Conservation (phyloP, 768 basidiomycete genomes). For the Mrakia gelida region DNA sequence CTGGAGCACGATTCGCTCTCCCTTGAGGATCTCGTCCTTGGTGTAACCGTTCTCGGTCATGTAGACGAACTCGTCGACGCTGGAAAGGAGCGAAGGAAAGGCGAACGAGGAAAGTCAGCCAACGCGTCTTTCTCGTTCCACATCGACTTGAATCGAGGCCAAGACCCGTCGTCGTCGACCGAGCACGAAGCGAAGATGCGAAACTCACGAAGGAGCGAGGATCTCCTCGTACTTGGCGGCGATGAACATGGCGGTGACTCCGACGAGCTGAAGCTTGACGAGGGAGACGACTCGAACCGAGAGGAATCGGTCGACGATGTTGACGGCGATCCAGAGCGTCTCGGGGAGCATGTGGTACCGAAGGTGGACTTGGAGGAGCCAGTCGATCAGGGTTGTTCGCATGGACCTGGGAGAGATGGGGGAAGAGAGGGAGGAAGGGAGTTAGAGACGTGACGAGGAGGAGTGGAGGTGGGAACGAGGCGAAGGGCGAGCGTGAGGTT, state of each 20-base stretch:
- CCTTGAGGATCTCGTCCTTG: conserved; percentile 94
- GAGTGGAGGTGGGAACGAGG: background rate
- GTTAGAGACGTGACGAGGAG: background rate
- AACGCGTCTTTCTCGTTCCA: background rate
- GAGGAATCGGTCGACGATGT: conserved; percentile 89
- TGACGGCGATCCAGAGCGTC: conserved; percentile 98
- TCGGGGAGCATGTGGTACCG: conserved; percentile 99
- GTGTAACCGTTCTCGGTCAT: conserved; percentile 95
- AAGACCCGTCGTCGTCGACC: background rate
- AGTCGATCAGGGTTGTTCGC: conserved; percentile 95
- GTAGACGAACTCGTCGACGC: conserved; percentile 93
- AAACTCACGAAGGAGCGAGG: conserved; percentile 70
- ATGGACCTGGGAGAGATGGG: conserved; percentile 62
- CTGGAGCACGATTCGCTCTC: conserved; percentile 91
- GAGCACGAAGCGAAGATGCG: background rate
- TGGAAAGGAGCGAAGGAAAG: conserved; percentile 26
- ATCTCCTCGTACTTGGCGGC: conserved; percentile 99
- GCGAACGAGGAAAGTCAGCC: background rate
- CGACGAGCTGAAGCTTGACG: conserved; percentile 90
- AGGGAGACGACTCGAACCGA: conserved; percentile 81
- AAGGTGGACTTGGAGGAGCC: conserved; percentile 95
- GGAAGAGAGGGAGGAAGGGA: background rate
- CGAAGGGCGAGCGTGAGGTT: background rate
- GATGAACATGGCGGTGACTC: conserved; percentile 98
- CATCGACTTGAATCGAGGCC: background rate